Base-by-base conservation (phyloP, 139 green algal species). In the Medakamo hakoo region DNA sequence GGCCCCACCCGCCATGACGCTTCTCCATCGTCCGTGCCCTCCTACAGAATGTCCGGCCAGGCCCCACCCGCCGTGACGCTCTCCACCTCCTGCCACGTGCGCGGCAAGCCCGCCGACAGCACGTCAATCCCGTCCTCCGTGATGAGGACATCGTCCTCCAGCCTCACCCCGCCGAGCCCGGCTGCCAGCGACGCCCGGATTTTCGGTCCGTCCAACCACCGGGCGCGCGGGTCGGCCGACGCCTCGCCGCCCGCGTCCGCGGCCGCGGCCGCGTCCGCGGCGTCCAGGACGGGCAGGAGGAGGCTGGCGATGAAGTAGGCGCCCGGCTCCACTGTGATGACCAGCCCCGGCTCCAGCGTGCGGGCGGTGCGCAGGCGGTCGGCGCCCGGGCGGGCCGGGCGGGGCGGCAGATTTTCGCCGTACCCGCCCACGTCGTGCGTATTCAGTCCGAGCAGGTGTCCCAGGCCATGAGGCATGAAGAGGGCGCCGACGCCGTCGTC, bases 381-480 rank as follows among this genome's bases (percentile, higher is more conserved):
- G 48, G 79, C 79, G 24, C 84, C 84, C 23, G 80, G 80, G 16
- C 0, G 49, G 19, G 16, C 9, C 3, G 65, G 65, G 49, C 76
- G 65, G 3, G 59, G 28, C 0, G 74, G 71, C 1, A 3, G 20
- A 30, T 62, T 69, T 3, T 55, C 55, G 20, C 24, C 52, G 65
- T 94, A 96, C 3, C 89, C 89, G 20, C 89, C 89, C 57, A 96
- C 89, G 57, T 96, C 89, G 58, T 96, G 89, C 0, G 85, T 94
- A 67, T 96, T 82, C 1, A 96, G 66, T 30, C 89, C 89, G 40
- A 96, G 70, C 27, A 96, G 72, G 69, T 96, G 89, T 3, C 89
- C 89, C 49, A 96, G 70, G 21, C 88, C 89, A 52, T 96, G 88
- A 2, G 89, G 88, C 88, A 96, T 95, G 83, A 96, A 96, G 1